phyloP scores from a whole-genome alignment of 176 grass and related monocot genomes.

The Otatea glauca region DNA sequence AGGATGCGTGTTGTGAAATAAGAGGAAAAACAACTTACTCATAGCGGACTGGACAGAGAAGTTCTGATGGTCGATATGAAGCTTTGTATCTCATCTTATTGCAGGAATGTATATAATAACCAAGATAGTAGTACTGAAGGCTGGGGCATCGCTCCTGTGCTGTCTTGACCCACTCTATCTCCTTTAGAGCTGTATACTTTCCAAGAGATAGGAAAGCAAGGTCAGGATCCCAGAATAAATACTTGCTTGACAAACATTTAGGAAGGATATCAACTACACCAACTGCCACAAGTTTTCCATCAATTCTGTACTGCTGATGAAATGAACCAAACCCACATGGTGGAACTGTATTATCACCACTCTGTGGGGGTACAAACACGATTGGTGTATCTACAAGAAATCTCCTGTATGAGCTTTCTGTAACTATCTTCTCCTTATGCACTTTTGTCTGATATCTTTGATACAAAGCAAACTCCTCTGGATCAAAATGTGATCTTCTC shows the following conservation, averaged over 20 bases:
- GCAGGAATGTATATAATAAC: slow-evolving; percentile 98
- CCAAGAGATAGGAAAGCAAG: slow-evolving; percentile 89
- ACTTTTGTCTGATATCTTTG: slow-evolving; percentile 86
- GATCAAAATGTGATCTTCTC: slow-evolving; percentile 84
- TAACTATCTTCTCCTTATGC: slow-evolving; percentile 80
- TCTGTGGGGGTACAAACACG: slow-evolving; percentile 60
- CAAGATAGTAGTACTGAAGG: slow-evolving; percentile 95
- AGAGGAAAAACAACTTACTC: slow-evolving; percentile 53
- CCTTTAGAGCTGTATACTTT: slow-evolving; percentile 89
- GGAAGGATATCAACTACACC: slow-evolving; percentile 96
- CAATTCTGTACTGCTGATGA: slow-evolving; percentile 94
- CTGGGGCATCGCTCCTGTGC: slow-evolving; percentile 58
- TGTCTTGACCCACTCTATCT: slow-evolving; percentile 91
- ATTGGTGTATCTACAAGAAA: slow-evolving; percentile 94
- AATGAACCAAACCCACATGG: slow-evolving; percentile 90
- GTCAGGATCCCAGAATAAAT: slow-evolving; percentile 99
- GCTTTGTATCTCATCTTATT: slow-evolving; percentile 99
- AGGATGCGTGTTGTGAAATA: not conserved
- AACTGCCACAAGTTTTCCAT: slow-evolving; percentile 95
- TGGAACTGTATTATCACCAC: slow-evolving; percentile 64
- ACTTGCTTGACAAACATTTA: slow-evolving; percentile 97
- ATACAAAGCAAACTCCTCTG: slow-evolving; percentile 83
- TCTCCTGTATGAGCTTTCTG: slow-evolving; percentile 70
- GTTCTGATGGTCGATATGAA: slow-evolving; percentile 88
- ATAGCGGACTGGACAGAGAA: slow-evolving; percentile 90